Evolutionary conservation across 495 filamentous ascomycete genomes (phyloP).

Genomic region (Astrothelium subdiscretum): DNA sequence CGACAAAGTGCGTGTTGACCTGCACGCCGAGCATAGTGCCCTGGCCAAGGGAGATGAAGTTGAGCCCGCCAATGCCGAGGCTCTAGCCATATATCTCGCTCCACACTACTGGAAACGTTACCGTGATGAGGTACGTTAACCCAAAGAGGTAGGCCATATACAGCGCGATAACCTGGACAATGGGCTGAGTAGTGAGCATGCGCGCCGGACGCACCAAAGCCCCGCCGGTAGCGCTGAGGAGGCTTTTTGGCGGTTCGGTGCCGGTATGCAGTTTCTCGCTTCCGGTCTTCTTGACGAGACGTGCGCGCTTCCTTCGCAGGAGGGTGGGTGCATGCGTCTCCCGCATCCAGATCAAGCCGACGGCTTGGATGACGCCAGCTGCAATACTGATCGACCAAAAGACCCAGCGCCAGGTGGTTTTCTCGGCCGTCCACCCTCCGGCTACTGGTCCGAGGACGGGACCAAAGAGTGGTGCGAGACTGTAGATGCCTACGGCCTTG

Average conservation of each 20-base stretch:
- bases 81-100: conserved; percentile 27
- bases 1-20: conserved; percentile 24
- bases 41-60: conserved; percentile 31
- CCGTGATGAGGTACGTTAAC: conserved; percentile 53
- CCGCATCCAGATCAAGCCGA: conserved; percentile 55
- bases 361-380: conserved; percentile 47
- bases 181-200: conserved; percentile 34
- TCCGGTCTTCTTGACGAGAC: conserved; percentile 49
- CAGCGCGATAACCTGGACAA: conserved; percentile 36
- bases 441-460: conserved; percentile 39
- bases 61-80: conserved; percentile 22
- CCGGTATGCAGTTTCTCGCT: conserved; percentile 48
- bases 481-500: conserved; percentile 51
- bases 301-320: conserved; percentile 41
- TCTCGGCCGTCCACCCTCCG: conserved; percentile 47
- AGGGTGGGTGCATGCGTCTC: conserved; percentile 57
- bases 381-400: conserved; percentile 49
- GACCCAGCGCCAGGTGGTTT: conserved; percentile 61
- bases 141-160: conserved; percentile 57
- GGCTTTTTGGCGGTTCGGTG: conserved; percentile 43
- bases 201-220: conserved; percentile 37
- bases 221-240: conserved; percentile 23
- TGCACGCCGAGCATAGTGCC: conserved; percentile 29
- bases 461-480: conserved; percentile 52
- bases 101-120: conserved; percentile 53